A percentile compares a stretch with the other conserved stretches of the same genome.
These are phyloP conservation scores for Suhomyces sp. DNA, from an alignment of 805 yeast genomes.

Conservation along the genomic window DNA sequence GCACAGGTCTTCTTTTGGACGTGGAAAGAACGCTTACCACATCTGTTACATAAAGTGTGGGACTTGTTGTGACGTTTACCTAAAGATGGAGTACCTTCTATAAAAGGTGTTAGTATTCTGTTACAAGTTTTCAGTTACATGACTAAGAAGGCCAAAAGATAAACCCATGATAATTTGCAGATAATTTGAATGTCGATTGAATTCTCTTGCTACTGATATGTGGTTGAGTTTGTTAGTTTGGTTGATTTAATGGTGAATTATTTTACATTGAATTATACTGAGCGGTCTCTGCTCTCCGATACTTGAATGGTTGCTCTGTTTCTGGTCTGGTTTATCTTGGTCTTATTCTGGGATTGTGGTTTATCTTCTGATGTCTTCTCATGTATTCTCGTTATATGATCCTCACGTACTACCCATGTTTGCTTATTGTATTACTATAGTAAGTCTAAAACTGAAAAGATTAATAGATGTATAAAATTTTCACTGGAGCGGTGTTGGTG, in stretches of 20 bases:
- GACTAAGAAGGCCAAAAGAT: background rate
- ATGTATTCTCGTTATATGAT: conserved; percentile 1
- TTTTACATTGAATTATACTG: background rate
- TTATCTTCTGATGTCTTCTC: background rate
- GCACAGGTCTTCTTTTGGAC: conserved; percentile 98
- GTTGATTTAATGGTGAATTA: background rate
- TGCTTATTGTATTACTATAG: conserved; percentile 34
- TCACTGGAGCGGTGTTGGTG: conserved; percentile 1
- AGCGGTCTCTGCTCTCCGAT: background rate
- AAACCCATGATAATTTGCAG: background rate
- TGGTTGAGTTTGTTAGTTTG: background rate
- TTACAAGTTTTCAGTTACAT: background rate
- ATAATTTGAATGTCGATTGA: background rate
- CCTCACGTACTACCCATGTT: conserved; percentile 74
- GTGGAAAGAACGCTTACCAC: conserved; percentile 99
- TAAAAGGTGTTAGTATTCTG: conserved; percentile 21
- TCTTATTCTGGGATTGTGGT: background rate
- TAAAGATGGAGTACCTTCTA: conserved; percentile 99
- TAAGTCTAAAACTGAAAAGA: conserved; percentile 2
- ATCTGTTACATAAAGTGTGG: conserved; percentile 98
- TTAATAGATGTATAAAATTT: conserved; percentile 3
- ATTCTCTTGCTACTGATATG: background rate
- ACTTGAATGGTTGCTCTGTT: background rate
- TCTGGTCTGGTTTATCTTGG: background rate
- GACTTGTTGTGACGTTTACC: conserved; percentile 99